phyloP scores from a whole-genome alignment of 805 yeast genomes.

The Lachancea dasiensis region DNA sequence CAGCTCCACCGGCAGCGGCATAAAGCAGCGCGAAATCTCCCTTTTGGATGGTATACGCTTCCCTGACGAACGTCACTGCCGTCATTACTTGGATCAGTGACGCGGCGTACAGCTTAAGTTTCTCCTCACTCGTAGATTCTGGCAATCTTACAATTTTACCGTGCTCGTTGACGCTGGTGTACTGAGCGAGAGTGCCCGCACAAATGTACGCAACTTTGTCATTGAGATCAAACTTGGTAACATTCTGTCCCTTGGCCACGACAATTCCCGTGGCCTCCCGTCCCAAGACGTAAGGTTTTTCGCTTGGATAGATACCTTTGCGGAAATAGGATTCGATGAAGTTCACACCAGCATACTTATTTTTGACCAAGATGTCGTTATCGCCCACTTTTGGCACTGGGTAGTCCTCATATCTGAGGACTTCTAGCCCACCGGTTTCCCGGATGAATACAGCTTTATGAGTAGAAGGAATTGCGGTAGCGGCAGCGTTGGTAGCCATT shows the following conservation, averaged over 20 bases:
- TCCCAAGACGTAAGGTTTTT: constrained; percentile 61
- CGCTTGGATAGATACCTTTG: constrained; percentile 62
- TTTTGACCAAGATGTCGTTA: constrained; percentile 63
- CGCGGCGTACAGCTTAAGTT: constrained; percentile 53
- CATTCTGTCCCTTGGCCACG: constrained; percentile 56
- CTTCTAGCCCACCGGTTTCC: constrained; percentile 54
- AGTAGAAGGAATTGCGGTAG: constrained; percentile 37
- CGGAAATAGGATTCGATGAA: constrained; percentile 81
- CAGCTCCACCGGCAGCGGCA: constrained; percentile 97
- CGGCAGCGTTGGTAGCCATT: not conserved
- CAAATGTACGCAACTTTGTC: constrained; percentile 62
- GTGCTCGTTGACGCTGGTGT: constrained; percentile 42
- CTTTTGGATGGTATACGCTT: constrained; percentile 58
- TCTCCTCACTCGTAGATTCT: constrained; percentile 40
- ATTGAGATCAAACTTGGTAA: constrained; percentile 52
- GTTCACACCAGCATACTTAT: constrained; percentile 73
- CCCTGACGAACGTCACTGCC: constrained; percentile 62
- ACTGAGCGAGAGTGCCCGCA: constrained; percentile 63
- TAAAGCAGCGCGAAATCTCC: constrained; percentile 73
- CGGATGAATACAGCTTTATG: constrained; percentile 53
- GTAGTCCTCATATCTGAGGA: constrained; percentile 49
- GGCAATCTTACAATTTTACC: constrained; percentile 45
- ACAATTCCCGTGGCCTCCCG: constrained; percentile 69
- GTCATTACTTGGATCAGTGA: constrained; percentile 69
- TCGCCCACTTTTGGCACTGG: constrained; percentile 51